Evolutionary conservation across 495 filamentous ascomycete species (phyloP).

Genomic region (Podospora didyma): DNA sequence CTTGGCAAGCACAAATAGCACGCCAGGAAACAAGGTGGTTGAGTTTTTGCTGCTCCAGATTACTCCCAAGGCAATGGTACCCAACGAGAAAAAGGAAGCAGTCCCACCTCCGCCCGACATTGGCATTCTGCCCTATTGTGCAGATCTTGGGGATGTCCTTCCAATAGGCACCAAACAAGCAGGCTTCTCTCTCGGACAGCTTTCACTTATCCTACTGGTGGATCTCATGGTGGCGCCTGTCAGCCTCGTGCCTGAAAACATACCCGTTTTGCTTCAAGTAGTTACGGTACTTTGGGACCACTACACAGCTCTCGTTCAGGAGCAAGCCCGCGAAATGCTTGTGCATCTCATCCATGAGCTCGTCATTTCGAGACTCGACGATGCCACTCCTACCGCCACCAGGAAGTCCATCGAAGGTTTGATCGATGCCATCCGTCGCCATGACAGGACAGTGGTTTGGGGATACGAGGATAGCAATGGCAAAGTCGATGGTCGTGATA

Average conservation of each 20-base stretch:
- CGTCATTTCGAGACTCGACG: conserved; percentile 84
- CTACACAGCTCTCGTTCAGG: conserved; percentile 90
- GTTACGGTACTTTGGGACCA: conserved; percentile 95
- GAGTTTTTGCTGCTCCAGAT: conserved; percentile 91
- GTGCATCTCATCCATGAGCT: conserved; percentile 97
- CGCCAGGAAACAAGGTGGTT: conserved; percentile 76
- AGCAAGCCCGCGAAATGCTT: conserved; percentile 95
- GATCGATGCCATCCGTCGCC: conserved; percentile 83
- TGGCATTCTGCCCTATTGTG: conserved; percentile 76
- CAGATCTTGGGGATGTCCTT: conserved; percentile 72
- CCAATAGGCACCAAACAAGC: conserved; percentile 87
- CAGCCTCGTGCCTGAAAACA: conserved; percentile 67
- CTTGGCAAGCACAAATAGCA: conserved; percentile 80
- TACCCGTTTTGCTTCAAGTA: conserved; percentile 84
- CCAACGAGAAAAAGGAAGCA: conserved; percentile 70
- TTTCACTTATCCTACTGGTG: conserved; percentile 89
- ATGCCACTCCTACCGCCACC: conserved; percentile 58
- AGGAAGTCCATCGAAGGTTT: conserved; percentile 79
- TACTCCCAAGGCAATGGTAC: conserved; percentile 84
- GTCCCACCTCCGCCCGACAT: conserved; percentile 70
- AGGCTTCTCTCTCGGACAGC: conserved; percentile 85
- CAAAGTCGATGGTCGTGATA: conserved; percentile 65
- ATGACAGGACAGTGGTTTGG: conserved; percentile 85
- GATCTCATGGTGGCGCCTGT: conserved; percentile 94
- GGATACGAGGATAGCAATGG: conserved; percentile 87